Conservation (phyloP, 805 yeast species). For the Alloascoidea hylecoeti region DNA sequence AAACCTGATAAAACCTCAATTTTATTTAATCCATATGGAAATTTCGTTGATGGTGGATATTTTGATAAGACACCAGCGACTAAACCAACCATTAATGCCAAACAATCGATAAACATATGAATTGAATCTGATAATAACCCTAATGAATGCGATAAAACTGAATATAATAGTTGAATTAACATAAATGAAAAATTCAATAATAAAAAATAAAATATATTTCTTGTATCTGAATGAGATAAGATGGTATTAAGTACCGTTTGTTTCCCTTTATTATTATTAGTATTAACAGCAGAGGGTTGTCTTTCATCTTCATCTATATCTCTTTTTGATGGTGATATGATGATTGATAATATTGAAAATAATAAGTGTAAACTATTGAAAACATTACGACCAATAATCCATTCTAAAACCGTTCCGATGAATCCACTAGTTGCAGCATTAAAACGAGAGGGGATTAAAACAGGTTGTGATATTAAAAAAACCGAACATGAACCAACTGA, state of each 20-base stretch:
- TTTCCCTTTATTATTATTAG: conserved; percentile 1
- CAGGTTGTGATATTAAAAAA: conserved; percentile 14
- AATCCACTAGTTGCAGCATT: conserved; percentile 8
- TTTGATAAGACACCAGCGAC: conserved; percentile 65
- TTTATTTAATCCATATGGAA: conserved; percentile 76
- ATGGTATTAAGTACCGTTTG: conserved; percentile 9
- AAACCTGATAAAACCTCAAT: conserved; percentile 92
- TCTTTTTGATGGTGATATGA: conserved; percentile 8
- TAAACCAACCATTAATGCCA: conserved; percentile 78
- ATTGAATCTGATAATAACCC: conserved; percentile 87
- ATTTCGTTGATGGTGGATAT: conserved; percentile 47
- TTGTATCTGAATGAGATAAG: conserved; percentile 52
- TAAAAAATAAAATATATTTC: conserved; percentile 79
- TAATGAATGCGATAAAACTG: conserved; percentile 82
- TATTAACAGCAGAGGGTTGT: neutral
- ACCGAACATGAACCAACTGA: conserved; percentile 16
- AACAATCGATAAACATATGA: conserved; percentile 94
- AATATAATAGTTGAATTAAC: conserved; percentile 86
- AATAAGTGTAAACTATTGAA: conserved; percentile 8
- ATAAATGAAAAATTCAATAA: conserved; percentile 81
- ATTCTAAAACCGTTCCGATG: conserved; percentile 8
- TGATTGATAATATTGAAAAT: conserved; percentile 7
- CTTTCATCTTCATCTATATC: conserved; percentile 3
- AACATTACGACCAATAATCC: conserved; percentile 8
- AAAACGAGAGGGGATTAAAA: conserved; percentile 12